These are phyloP conservation scores for Dendrobium officinale DNA, from an alignment of 106 monocot species.

Conservation along the genomic window DNA sequence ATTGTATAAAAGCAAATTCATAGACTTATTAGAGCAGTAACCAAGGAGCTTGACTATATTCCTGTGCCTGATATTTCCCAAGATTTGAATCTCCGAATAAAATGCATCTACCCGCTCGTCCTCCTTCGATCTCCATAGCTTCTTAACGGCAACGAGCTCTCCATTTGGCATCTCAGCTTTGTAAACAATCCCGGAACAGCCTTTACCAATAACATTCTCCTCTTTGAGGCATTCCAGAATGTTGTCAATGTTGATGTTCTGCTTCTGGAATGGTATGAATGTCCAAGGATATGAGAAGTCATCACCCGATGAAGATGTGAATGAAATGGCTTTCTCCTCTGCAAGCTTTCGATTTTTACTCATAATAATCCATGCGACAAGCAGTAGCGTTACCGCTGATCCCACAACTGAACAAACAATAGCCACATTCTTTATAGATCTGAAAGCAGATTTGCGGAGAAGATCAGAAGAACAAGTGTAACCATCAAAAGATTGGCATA, in stretches of 20 bases:
- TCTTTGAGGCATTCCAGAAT: constrained; percentile 49
- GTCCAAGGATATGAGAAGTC: constrained; percentile 76
- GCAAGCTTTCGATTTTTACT: constrained; percentile 24
- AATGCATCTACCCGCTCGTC: constrained; percentile 42
- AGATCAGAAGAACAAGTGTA: constrained; percentile 47
- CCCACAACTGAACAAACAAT: constrained; percentile 40
- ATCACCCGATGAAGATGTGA: constrained; percentile 26
- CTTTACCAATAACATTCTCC: constrained; percentile 64
- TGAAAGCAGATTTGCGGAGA: constrained; percentile 30
- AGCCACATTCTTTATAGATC: constrained; percentile 36
- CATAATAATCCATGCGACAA: constrained; percentile 52
- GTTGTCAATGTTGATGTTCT: constrained; percentile 50
- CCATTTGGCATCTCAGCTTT: constrained; percentile 71
- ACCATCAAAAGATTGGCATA: constrained; percentile 57
- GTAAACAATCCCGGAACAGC: constrained; percentile 65
- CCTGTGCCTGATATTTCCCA: constrained; percentile 65
- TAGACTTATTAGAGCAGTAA: constrained; percentile 52
- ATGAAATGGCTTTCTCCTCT: constrained; percentile 22
- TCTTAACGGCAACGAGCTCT: constrained; percentile 63
- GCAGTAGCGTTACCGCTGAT: constrained; percentile 17
- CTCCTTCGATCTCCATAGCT: constrained; percentile 50
- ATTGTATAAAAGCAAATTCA: constrained; percentile 59
- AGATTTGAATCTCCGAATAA: constrained; percentile 54
- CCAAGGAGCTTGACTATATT: constrained; percentile 69
- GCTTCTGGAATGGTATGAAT: constrained; percentile 63